Evolutionary conservation across 1,284 basidiomycete genomes (phyloP).

Genomic region (Schizopora paradoxa): DNA sequence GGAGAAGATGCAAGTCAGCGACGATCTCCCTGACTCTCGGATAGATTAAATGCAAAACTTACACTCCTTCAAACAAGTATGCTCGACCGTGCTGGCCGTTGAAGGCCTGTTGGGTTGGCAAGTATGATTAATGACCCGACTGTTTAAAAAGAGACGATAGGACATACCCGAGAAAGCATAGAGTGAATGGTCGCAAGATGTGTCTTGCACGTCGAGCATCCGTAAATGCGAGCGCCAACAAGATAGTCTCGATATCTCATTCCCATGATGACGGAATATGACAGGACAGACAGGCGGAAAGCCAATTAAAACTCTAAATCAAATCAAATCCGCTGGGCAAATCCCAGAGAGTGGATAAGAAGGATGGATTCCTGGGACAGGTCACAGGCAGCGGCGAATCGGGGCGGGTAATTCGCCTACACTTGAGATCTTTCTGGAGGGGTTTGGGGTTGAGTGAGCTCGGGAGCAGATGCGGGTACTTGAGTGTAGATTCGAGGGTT

Average conservation of each 20-base stretch:
- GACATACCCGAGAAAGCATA: constrained; percentile 85
- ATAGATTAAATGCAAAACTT: constrained; percentile 32
- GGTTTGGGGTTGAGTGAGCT: no score
- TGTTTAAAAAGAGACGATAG: constrained; percentile 7
- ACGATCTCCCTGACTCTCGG: constrained; percentile 2
- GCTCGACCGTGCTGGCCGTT: constrained; percentile 94
- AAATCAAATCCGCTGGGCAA: no score
- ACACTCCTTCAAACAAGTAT: constrained; percentile 91
- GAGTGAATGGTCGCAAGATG: constrained; percentile 91
- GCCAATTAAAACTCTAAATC: not conserved
- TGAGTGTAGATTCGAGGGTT: no score
- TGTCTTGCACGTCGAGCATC: constrained; percentile 86
- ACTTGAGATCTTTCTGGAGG: no score
- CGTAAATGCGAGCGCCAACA: constrained; percentile 83
- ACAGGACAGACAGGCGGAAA: not conserved
- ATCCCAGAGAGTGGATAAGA: no score
- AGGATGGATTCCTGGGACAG: no score
- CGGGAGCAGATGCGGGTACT: no score
- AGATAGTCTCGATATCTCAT: constrained; percentile 89
- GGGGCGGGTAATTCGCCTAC: no score
- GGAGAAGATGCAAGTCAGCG: not conserved
- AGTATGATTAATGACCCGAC: constrained; percentile 1
- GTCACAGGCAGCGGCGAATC: no score
- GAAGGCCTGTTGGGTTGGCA: constrained; percentile 58
- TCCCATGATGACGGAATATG: constrained; percentile 51